A percentile compares a stretch with the other conserved stretches of the same genome.
These are phyloP conservation scores for Didymella pinodella DNA, from an alignment of 2,329 filamentous ascomycete species.

Conservation along the genomic window DNA sequence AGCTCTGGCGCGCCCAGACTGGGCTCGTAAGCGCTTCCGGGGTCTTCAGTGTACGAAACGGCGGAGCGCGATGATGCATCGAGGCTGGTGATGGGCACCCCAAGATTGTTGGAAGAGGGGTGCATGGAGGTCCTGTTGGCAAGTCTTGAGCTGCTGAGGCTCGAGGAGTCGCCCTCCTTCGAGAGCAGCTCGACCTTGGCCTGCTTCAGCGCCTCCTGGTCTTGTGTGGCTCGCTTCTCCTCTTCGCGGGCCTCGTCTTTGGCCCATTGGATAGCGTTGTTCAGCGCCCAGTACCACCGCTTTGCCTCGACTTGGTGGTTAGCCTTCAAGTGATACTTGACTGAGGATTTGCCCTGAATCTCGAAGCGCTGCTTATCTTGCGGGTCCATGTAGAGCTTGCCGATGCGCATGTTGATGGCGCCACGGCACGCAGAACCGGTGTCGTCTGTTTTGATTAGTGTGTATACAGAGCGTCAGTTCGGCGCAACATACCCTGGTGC, in stretches of 20 bases:
- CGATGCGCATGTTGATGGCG: slow-evolving; percentile 98
- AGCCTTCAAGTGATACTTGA: slow-evolving; percentile 97
- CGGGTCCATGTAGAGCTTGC: slow-evolving; percentile 90
- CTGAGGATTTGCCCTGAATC: slow-evolving; percentile 96
- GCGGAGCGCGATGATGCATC: slow-evolving; percentile 48
- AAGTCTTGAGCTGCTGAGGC: slow-evolving; percentile 47
- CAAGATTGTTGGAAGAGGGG: slow-evolving; percentile 54
- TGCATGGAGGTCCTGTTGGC: slow-evolving; percentile 44
- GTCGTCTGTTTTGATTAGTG: slow-evolving; percentile 67
- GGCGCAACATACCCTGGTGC: slow-evolving; percentile 70
- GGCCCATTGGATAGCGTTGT: slow-evolving; percentile 98
- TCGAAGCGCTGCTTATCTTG: slow-evolving; percentile 98
- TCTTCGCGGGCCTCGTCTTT: slow-evolving; percentile 97
- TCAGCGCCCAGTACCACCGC: slow-evolving; percentile 98
- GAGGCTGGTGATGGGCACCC: slow-evolving; percentile 56
- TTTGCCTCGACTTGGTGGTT: slow-evolving; percentile 99
- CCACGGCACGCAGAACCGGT: slow-evolving; percentile 94
- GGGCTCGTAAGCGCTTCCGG: slow-evolving; percentile 65
- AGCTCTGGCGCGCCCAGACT: slow-evolving; percentile 64
- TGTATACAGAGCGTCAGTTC: neutral
- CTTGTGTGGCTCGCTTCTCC: slow-evolving; percentile 75
- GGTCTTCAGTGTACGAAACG: slow-evolving; percentile 63
- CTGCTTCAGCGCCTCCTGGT: slow-evolving; percentile 75
- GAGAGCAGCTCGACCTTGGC: slow-evolving; percentile 77
- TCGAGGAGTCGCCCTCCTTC: slow-evolving; percentile 52